Evolutionary conservation across 495 filamentous ascomycete species (phyloP).

Genomic region (Durotheca rogersii): DNA sequence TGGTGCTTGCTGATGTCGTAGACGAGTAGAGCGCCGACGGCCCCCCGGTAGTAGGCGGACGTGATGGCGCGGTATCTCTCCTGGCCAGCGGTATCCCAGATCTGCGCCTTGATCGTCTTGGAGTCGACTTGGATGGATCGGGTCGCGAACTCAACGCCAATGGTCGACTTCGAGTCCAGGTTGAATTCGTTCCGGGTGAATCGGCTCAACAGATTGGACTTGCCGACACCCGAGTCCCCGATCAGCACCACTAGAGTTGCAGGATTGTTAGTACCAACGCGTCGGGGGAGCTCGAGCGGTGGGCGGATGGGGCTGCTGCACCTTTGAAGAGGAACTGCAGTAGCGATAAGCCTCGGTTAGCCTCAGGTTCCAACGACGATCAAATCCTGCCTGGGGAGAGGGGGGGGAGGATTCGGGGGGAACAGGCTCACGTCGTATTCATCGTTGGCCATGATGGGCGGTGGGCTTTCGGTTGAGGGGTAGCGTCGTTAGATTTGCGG

Average conservation of each 20-base stretch:
- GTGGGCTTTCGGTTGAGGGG: conserved; percentile 16
- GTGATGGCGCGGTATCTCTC: conserved; percentile 99
- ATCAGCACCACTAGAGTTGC: conserved; percentile 83
- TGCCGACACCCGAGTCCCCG: conserved; percentile 98
- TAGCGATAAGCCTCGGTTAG: conserved; percentile 35
- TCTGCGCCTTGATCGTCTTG: conserved; percentile 99
- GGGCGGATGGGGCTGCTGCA: conserved; percentile 40
- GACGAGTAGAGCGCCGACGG: conserved; percentile 94
- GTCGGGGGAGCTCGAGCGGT: conserved; percentile 15
- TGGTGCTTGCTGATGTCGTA: conserved; percentile 99
- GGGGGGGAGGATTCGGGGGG: not conserved
- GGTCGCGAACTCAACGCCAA: conserved; percentile 99
- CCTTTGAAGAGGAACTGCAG: conserved; percentile 98
- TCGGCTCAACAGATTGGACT: conserved; percentile 98
- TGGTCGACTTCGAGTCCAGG: conserved; percentile 99
- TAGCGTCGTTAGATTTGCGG: conserved; percentile 7
- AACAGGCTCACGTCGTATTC: conserved; percentile 94
- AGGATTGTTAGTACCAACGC: conserved; percentile 37
- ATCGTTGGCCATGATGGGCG: conserved; percentile 89
- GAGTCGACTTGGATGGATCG: conserved; percentile 98
- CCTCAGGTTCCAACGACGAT: conserved; percentile 23
- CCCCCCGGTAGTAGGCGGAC: conserved; percentile 97
- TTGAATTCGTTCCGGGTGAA: conserved; percentile 99
- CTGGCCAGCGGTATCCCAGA: conserved; percentile 99
- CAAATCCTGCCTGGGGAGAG: conserved; percentile 1